phyloP scores from a whole-genome alignment of 345 rosid genomes.

The Cardamine resedifolia region DNA sequence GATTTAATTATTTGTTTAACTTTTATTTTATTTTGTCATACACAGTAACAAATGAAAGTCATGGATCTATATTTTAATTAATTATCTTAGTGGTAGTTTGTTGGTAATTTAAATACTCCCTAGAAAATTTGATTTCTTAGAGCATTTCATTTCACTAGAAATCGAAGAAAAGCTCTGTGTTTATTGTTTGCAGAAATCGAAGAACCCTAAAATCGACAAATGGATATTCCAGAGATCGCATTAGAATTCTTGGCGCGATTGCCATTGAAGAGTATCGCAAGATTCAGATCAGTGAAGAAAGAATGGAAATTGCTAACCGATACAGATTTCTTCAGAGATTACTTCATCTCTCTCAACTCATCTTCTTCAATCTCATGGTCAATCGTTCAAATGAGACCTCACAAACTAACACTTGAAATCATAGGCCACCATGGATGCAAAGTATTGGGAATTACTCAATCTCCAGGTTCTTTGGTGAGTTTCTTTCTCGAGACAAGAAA shows the following conservation, averaged over 20 bases:
- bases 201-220: not conserved
- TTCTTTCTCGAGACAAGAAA: constrained; percentile 1
- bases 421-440: constrained; percentile 21
- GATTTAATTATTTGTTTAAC: too few relatives aligned
- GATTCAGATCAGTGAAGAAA: constrained; percentile 2
- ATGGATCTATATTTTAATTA: too few relatives aligned
- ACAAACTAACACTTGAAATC: constrained; percentile 21
- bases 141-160: too few relatives aligned
- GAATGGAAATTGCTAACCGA: constrained; percentile 17
- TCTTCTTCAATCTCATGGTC: constrained; percentile 22
- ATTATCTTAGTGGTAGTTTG: too few relatives aligned
- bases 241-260: not conserved
- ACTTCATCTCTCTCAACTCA: constrained; percentile 6
- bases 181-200: not conserved
- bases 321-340: constrained; percentile 14
- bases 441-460: not conserved
- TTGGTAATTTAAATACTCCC: too few relatives aligned
- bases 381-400: constrained; percentile 10
- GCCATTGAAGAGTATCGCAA: constrained; percentile 22
- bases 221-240: constrained; percentile 2
- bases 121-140: too few relatives aligned
- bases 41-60: too few relatives aligned
- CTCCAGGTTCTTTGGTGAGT: constrained; percentile 3
- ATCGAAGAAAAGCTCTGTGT: too few relatives aligned
- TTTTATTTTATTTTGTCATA: too few relatives aligned